Conservation (phyloP, 2,329 filamentous ascomycete species). For the Fusarium sororula region DNA sequence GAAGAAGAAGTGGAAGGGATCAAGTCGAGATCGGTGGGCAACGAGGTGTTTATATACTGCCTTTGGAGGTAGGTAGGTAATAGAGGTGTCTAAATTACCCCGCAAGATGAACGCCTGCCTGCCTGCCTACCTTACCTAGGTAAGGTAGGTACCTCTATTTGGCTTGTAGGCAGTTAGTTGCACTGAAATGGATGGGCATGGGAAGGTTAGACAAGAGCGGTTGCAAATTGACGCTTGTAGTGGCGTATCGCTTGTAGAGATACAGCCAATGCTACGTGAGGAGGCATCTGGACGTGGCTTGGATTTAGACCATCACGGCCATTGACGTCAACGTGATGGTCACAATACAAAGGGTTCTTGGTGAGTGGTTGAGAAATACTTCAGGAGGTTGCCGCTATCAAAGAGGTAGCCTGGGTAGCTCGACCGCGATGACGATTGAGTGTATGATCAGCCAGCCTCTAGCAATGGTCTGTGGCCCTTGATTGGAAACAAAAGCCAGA, state of each 20-base stretch:
- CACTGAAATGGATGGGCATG: not conserved
- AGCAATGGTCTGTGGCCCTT: not conserved
- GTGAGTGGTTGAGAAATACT: slow-evolving; percentile 6
- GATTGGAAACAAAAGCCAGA: slow-evolving; percentile 23
- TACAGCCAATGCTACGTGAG: slow-evolving; percentile 7
- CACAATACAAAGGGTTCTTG: slow-evolving; percentile 30
- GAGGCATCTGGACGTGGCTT: slow-evolving; percentile 23
- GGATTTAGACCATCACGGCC: slow-evolving; percentile 30
- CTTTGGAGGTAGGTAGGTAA: not conserved
- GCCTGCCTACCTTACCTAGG: not conserved
- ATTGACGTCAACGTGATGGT: slow-evolving; percentile 45
- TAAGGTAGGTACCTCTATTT: not conserved
- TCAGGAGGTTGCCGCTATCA: slow-evolving; percentile 20
- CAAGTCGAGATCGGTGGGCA: not conserved
- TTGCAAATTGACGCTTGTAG: not conserved
- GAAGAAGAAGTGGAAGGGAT: not conserved
- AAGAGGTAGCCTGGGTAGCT: not conserved
- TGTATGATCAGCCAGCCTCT: slow-evolving; percentile 27
- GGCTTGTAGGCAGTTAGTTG: not conserved
- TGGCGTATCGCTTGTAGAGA: slow-evolving; percentile 1
- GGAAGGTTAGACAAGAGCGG: not conserved
- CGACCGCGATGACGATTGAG: slow-evolving; percentile 24
- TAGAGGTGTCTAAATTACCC: slow-evolving; percentile 33
- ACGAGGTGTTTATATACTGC: slow-evolving; percentile 31
- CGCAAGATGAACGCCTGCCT: slow-evolving; percentile 36